Evolutionary conservation across 306 rosid species (phyloP), one percentile per base, ranked within the genome.

Genomic region (Fragaria iinumae): DNA sequence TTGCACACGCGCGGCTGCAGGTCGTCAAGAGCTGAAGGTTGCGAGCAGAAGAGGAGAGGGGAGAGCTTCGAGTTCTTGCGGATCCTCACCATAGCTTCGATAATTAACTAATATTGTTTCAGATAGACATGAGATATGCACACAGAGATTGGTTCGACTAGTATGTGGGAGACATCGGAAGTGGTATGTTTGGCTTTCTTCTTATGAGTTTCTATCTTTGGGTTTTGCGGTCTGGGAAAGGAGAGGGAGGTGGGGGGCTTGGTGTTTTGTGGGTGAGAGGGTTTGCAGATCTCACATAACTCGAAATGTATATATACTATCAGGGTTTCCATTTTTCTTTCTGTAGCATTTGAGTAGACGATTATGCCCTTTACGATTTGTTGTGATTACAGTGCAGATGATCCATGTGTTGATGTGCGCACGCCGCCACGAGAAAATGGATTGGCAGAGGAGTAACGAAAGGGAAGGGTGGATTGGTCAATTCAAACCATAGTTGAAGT

Each of bases 61-160:
- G 93, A 88, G 83, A 90, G 79, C 88, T 82, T 89, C 13, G 91
- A 88, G 95, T 90, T 86, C 87, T 91, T 91, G 2, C 96, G 87
- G 87, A 94, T 94, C 89, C 98, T 92, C 97, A 94, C 92, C 72
- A 72, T 67, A 18, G 59, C 32, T 67, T 43, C 52, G 45, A 53
- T 53, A 53, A n/a, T n/a, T n/a, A n/a, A 53, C 38, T 7, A 20
- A 55, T 53, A 10, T 53, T 48, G 53, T 48, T 9, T 48, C 53
- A 48, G 53, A 48, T 48, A 14, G 53, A 48, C 53, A 14, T 48
- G 18, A 48, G 18, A 14, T 48, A 48, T 12, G 50, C 50, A 3
- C 4, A 47, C 0, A 55, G 62, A n/a, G 29, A 55, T 21, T 55
- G 27, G 62, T 7, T 55, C 0, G 60, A 53, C 2, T 48, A 1